These are phyloP conservation scores for Puya raimondii DNA, from an alignment of 176 grass and related monocot species.

Conservation along the genomic window DNA sequence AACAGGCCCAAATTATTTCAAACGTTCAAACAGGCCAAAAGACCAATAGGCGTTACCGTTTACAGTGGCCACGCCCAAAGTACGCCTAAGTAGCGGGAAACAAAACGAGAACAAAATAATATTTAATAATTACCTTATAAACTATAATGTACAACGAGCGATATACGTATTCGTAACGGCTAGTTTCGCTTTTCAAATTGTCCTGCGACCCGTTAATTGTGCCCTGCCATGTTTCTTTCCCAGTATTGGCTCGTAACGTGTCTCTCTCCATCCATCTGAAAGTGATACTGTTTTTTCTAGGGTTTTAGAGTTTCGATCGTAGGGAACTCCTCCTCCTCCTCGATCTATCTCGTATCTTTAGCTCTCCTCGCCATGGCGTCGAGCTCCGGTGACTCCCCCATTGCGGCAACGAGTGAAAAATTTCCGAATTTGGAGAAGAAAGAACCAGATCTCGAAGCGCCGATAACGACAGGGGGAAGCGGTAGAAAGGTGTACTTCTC, in stretches of 20 bases:
- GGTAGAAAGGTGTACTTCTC: constrained; percentile 31
- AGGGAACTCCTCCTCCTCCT: not conserved
- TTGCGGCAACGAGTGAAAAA: not conserved
- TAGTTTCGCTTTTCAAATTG: not conserved
- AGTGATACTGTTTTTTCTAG: not conserved
- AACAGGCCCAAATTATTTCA: too few species aligned
- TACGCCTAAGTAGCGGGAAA: too few species aligned
- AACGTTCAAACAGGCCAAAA: too few species aligned
- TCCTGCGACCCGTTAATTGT: not conserved
- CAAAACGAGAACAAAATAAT: too few species aligned
- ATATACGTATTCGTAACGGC: not conserved
- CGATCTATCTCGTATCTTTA: not conserved
- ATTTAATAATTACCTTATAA: too few species aligned
- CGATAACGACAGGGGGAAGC: constrained; percentile 8
- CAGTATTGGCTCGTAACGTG: not conserved
- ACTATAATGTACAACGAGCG: too few species aligned
- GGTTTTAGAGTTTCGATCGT: too few species aligned
- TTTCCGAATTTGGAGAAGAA: constrained; percentile 14
- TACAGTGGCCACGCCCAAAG: too few species aligned
- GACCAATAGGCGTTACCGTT: too few species aligned
- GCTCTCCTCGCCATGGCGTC: not conserved
- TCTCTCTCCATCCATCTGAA: not conserved
- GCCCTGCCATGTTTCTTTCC: not conserved
- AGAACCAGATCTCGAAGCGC: constrained; percentile 13
- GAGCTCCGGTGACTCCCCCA: not conserved